Percentiles rank a stretch among this genome's conserved stretches.
Evolutionary conservation across 768 basidiomycete genomes (phyloP).

Genomic region (Paxillus ammoniavirescens): DNA sequence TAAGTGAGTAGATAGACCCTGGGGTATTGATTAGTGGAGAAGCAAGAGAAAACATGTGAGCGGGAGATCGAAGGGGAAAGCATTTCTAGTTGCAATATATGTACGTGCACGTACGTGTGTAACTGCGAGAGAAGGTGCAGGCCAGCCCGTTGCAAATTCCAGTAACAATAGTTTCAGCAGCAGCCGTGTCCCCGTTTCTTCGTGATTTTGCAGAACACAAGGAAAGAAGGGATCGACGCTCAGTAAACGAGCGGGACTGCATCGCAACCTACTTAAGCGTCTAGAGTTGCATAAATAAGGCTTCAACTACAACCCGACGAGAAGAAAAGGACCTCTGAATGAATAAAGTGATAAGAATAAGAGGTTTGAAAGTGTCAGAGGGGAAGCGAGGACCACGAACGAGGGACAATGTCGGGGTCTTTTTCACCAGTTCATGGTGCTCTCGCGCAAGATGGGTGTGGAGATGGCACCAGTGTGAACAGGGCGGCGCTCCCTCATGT

Average conservation of each 20-base stretch:
- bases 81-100: too few species aligned
- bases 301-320: conserved; percentile 21
- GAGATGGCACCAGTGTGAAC: conserved; percentile 66
- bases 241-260: conserved; percentile 5
- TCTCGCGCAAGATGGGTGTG: conserved; percentile 75
- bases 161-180: too few species aligned
- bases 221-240: not conserved
- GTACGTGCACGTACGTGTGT: too few species aligned
- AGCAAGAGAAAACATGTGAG: too few species aligned
- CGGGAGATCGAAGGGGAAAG: too few species aligned
- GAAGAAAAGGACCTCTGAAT: not conserved
- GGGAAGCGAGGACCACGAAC: conserved; percentile 13
- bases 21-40: too few species aligned
- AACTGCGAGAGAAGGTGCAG: too few species aligned
- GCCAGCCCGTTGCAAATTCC: too few species aligned
- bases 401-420: not conserved
- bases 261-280: conserved; percentile 21
- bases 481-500: conserved; percentile 57
- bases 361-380: not conserved
- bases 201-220: too few species aligned
- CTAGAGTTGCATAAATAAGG: conserved; percentile 24
- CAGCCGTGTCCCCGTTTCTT: too few species aligned
- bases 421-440: conserved; percentile 80
- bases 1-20: too few species aligned
- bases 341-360: not conserved